Base-by-base conservation (phyloP, 2,329 filamentous ascomycete species). In the Westerdykella aurantiaca region DNA sequence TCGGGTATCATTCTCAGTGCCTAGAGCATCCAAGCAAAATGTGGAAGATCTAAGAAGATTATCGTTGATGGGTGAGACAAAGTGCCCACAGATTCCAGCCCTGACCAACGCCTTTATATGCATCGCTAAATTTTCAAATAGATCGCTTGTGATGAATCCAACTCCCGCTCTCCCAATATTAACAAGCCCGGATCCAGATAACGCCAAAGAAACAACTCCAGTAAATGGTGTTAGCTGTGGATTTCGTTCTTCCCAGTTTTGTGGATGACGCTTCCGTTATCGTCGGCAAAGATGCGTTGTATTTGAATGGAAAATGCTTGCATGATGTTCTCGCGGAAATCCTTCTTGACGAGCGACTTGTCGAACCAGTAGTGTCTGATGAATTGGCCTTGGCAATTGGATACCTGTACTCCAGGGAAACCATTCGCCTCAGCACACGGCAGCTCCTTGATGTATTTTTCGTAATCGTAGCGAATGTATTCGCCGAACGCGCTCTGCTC, bases 401-500 rank as follows among this genome's bases (percentile, higher is more conserved):
- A 62, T 40, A 63, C 48, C 31, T 56, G 42, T 29, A 66, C 62
- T 13, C 56, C 69, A 5, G 64, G 64, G 43, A 55, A 66, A 39
- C 66, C 66, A 44, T 69, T 68, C 1, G 65, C 65, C 37, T 69
- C 57, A 22, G 58, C 60, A 42, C 66, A 69, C 14, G 62, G 58
- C 29, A 69, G 55, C 49, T 68, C 65, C 46, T 61, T 63, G 48
- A 68, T 57, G 46, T 61, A 50, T n/a, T 64, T 47, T 39, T 63
- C 60, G 46, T 63, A 66, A 35, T 69, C 66, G 51, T 69, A 68
- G 43, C 66, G 64, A 38, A 69, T 56, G 48, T 61, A 67, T 34
- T 69, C 62, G 48, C 65, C 63, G 33, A 69, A 66, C 1, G 66
- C 66, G n/a, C 57, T 60, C 46, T 69, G 66, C 44, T 69, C 66